Percentiles rank a stretch among this genome's conserved stretches.
These are phyloP conservation scores for Hibiscus tridactylites DNA, from an alignment of 345 rosid genomes.

Conservation along the genomic window DNA sequence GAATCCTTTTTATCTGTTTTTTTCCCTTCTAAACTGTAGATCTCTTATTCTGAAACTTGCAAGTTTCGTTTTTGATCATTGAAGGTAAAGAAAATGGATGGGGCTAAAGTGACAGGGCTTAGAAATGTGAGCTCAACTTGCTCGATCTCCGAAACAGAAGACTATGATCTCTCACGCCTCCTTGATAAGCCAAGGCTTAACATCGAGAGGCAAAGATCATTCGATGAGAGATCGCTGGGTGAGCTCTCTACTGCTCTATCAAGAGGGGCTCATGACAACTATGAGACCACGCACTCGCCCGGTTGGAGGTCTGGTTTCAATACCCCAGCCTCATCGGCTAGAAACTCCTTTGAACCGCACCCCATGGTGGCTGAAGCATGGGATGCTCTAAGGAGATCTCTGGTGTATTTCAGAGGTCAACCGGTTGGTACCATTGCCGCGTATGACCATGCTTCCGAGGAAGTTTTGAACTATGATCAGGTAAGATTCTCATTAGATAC, in stretches of 20 bases:
- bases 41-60: not conserved
- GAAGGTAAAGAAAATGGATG: constrained; percentile 44
- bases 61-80: constrained; percentile 5
- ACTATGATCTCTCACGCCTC: constrained; percentile 65
- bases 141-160: constrained; percentile 69
- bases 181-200: constrained; percentile 79
- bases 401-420: constrained; percentile 71
- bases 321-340: constrained; percentile 68
- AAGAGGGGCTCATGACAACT: constrained; percentile 30
- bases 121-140: constrained; percentile 68
- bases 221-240: constrained; percentile 53
- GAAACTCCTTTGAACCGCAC: constrained; percentile 91
- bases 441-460: constrained; percentile 38
- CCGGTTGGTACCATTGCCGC: constrained; percentile 94
- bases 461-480: constrained; percentile 96
- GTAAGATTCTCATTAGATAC: constrained; percentile 28
- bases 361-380: constrained; percentile 96
- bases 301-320: constrained; percentile 65
- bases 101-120: constrained; percentile 33
- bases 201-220: constrained; percentile 78
- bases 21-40: not conserved
- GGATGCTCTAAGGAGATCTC: constrained; percentile 77
- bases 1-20: not conserved
- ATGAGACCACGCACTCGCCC: constrained; percentile 49
- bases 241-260: constrained; percentile 67